Conservation (phyloP, 2,329 filamentous ascomycete genomes). For the Davidsoniella eucalypti region DNA sequence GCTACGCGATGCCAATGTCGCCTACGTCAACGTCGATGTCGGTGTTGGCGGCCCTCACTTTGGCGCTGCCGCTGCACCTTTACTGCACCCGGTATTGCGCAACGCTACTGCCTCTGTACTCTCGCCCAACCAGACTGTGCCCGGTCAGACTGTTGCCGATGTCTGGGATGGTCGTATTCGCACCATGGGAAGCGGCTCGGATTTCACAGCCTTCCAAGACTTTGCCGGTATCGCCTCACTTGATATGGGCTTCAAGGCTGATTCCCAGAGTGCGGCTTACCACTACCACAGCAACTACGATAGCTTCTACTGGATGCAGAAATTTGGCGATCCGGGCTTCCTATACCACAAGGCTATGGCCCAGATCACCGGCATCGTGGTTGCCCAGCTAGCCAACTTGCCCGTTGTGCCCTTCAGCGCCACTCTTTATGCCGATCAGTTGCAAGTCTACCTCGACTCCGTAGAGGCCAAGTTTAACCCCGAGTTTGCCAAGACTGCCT, state of each 20-base stretch:
- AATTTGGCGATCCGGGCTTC: slow-evolving; percentile 54
- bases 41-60: slow-evolving; percentile 52
- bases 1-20: slow-evolving; percentile 56
- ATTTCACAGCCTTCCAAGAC: slow-evolving; percentile 62
- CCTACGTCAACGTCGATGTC: slow-evolving; percentile 76
- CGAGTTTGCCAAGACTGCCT: slow-evolving; percentile 12
- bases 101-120: slow-evolving; percentile 46
- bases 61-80: slow-evolving; percentile 48
- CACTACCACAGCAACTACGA: slow-evolving; percentile 90
- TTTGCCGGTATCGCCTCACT: slow-evolving; percentile 50
- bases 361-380: slow-evolving; percentile 45
- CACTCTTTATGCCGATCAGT: slow-evolving; percentile 43
- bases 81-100: slow-evolving; percentile 57
- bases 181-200: slow-evolving; percentile 56
- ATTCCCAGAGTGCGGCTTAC: slow-evolving; percentile 39
- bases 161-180: slow-evolving; percentile 44
- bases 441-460: slow-evolving; percentile 35
- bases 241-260: slow-evolving; percentile 41
- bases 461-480: slow-evolving; percentile 32
- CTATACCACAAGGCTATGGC: slow-evolving; percentile 51
- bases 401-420: slow-evolving; percentile 49
- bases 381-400: slow-evolving; percentile 43
- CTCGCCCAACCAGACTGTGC: slow-evolving; percentile 63
- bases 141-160: slow-evolving; percentile 53
- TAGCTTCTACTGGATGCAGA: slow-evolving; percentile 76